Conservation (phyloP, 306 rosid genomes). For the Malus sylvestris region DNA sequence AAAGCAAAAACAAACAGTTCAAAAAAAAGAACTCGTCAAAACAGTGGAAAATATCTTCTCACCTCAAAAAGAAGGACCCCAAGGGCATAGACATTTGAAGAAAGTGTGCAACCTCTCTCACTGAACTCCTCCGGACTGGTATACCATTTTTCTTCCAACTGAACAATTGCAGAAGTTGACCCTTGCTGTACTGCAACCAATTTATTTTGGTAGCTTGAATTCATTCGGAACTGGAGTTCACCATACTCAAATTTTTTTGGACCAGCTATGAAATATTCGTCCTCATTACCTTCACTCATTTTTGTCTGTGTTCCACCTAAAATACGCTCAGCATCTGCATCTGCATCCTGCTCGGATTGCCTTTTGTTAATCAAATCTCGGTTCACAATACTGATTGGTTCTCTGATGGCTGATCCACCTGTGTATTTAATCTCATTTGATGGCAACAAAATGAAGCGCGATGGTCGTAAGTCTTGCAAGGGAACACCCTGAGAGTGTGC, state of each 20-base stretch:
- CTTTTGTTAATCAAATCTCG: conserved; percentile 31
- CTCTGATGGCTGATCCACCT: conserved; percentile 32
- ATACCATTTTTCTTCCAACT: conserved; percentile 62
- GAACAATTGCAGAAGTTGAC: conserved; percentile 11
- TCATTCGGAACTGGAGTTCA: conserved; percentile 13
- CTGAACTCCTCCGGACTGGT: conserved; percentile 48
- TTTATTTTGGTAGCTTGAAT: conserved; percentile 12
- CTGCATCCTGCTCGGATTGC: conserved; percentile 23
- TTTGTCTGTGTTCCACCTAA: conserved; percentile 33
- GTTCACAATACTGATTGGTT: conserved; percentile 2
- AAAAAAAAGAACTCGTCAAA: background rate
- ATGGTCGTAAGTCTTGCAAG: conserved; percentile 45
- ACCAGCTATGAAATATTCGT: conserved; percentile 9
- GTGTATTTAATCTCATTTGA: conserved; percentile 37
- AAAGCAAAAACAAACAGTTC: background rate
- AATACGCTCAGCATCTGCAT: conserved; percentile 14
- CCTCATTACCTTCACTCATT: conserved; percentile 15
- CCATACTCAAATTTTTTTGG: conserved; percentile 13
- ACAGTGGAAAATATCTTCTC: conserved; percentile 8
- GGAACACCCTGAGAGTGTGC: conserved; percentile 50
- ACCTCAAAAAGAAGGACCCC: conserved; percentile 79
- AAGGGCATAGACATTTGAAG: conserved; percentile 62
- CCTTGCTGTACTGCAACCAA: conserved; percentile 17
- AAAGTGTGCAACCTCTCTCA: conserved; percentile 29
- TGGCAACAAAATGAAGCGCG: conserved; percentile 42